Evolutionary conservation across 306 rosid genomes (phyloP).

Genomic region (Malus fusca): DNA sequence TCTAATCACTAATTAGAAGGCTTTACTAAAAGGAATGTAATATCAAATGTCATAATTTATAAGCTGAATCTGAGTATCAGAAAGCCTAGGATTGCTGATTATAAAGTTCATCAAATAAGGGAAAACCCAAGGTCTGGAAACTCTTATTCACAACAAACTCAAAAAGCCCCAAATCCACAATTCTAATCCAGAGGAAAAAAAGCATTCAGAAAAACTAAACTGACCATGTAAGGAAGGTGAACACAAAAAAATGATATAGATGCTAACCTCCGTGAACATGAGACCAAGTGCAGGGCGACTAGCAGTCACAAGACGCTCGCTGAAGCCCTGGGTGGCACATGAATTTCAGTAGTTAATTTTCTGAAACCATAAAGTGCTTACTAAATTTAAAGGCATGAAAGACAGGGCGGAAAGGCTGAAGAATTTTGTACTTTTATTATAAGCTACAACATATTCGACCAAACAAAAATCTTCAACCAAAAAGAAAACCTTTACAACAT

Average conservation of each 20-base stretch:
- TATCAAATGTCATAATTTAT: background rate
- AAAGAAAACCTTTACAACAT: too few relatives aligned
- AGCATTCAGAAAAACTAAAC: background rate
- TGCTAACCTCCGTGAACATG: conserved; percentile 92
- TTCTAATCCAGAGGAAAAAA: background rate
- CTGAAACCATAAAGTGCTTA: background rate
- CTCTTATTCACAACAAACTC: background rate
- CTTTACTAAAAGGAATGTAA: background rate
- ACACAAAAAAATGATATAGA: background rate
- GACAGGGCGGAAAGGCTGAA: background rate
- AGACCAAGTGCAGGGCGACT: conserved; percentile 94
- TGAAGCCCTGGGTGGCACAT: conserved; percentile 69
- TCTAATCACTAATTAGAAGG: background rate
- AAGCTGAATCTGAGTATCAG: background rate
- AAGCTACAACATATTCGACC: background rate
- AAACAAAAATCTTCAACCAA: too few relatives aligned
- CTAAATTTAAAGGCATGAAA: background rate
- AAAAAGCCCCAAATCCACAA: background rate
- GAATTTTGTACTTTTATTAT: background rate
- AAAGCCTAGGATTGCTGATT: background rate
- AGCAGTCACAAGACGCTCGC: conserved; percentile 86
- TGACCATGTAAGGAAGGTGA: background rate
- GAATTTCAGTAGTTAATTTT: background rate
- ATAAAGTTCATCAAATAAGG: background rate
- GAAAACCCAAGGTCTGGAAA: background rate